These are phyloP conservation scores for Condylostoma magnum DNA, from an alignment of 169 alveolate genomes.

Conservation along the genomic window DNA sequence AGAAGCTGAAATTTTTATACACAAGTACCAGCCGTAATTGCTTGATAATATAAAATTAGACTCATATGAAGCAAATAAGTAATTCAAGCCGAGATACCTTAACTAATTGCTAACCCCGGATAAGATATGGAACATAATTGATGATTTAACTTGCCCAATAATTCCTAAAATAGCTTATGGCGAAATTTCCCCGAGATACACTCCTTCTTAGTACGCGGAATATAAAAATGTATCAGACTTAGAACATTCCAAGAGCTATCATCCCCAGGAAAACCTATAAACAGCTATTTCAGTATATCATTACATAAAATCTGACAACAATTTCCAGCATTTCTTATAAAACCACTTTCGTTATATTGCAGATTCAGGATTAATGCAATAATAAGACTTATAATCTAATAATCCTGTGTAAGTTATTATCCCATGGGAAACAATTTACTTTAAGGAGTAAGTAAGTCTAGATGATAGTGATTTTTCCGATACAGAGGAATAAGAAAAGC, in stretches of 20 bases:
- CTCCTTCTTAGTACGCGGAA: background rate
- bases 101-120: background rate
- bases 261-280: background rate
- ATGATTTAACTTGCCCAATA: constrained; percentile 10
- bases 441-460: background rate
- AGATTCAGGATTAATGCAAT: background rate
- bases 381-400: background rate
- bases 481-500: background rate
- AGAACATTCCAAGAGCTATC: background rate
- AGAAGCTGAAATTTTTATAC: background rate
- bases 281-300: background rate
- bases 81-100: constrained; percentile 18
- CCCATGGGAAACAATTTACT: constrained; percentile 17
- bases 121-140: too few relatives aligned
- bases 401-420: background rate
- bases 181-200: background rate
- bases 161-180: background rate
- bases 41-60: background rate
- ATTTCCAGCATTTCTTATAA: constrained; percentile 44
- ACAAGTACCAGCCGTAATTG: background rate
- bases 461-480: background rate
- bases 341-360: constrained; percentile 21
- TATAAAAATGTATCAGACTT: background rate
- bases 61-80: background rate
- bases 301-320: constrained; percentile 34